phyloP scores from a whole-genome alignment of 495 filamentous ascomycete species.

The Trichoderma reesei region DNA sequence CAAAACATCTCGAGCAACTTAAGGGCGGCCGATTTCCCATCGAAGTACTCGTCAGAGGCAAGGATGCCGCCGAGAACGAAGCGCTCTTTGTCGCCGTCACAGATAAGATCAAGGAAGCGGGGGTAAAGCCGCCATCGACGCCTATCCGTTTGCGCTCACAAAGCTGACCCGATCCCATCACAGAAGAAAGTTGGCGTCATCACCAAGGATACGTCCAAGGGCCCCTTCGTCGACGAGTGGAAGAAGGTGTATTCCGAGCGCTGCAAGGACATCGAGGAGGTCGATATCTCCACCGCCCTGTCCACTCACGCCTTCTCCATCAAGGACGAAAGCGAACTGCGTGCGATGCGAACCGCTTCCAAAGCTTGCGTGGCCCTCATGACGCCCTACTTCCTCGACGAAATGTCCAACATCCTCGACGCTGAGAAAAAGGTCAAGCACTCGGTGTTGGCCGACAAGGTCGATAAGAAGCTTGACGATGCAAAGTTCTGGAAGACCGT shows the following conservation, averaged over 20 bases:
- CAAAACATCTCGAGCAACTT: conserved; percentile 84
- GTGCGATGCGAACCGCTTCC: conserved; percentile 85
- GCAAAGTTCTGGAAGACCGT: conserved; percentile 82
- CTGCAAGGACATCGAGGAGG: conserved; percentile 76
- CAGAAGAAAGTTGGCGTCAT: conserved; percentile 85
- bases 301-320: conserved; percentile 79
- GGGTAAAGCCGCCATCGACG: conserved; percentile 49
- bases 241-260: conserved; percentile 66
- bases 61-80: conserved; percentile 79
- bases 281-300: conserved; percentile 74
- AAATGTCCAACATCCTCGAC: conserved; percentile 92
- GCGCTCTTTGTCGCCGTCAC: conserved; percentile 75
- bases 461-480: conserved; percentile 86
- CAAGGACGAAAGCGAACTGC: conserved; percentile 92
- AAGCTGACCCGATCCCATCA: conserved; percentile 13
- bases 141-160: background rate
- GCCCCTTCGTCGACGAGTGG: conserved; percentile 95
- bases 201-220: conserved; percentile 70
- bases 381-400: conserved; percentile 89
- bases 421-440: conserved; percentile 95
- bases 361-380: conserved; percentile 86
- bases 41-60: conserved; percentile 80
- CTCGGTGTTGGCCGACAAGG: conserved; percentile 66
- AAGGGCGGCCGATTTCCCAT: conserved; percentile 86
- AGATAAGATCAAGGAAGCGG: conserved; percentile 76